These are phyloP conservation scores for Calophaca sinica DNA, from an alignment of 306 rosid species.

Conservation along the genomic window DNA sequence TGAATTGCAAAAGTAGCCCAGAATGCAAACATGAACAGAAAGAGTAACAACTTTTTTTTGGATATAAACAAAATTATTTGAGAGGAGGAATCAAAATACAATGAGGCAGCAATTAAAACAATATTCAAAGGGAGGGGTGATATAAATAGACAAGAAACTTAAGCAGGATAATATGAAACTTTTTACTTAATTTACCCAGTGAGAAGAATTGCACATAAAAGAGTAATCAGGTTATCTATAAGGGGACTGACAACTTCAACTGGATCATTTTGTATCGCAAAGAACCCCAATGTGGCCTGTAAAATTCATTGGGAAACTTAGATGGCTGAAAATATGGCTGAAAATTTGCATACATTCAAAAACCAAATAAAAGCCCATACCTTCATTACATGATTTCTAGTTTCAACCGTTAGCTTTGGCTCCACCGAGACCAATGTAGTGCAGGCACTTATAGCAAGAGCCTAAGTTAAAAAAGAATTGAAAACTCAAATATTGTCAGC, in stretches of 20 bases:
- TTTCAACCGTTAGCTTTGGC: conserved; percentile 94
- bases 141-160: conserved; percentile 19
- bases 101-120: conserved; percentile 5
- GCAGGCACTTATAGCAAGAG: conserved; percentile 96
- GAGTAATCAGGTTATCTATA: conserved; percentile 88
- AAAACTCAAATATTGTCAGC: conserved; percentile 37
- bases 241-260: conserved; percentile 79
- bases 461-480: conserved; percentile 55
- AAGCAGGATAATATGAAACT: conserved; percentile 29
- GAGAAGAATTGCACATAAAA: conserved; percentile 94
- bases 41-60: conserved; percentile 2
- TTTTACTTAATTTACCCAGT: conserved; percentile 67
- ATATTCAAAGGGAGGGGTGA: conserved; percentile 32
- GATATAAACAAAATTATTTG: conserved; percentile 1
- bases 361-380: conserved; percentile 53
- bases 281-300: conserved; percentile 98
- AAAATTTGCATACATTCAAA: conserved; percentile 25
- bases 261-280: conserved; percentile 94
- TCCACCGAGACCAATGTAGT: conserved; percentile 95
- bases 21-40: conserved; percentile 16
- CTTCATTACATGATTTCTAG: conserved; percentile 92
- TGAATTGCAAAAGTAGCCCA: conserved; percentile 22
- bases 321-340: conserved; percentile 23
- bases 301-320: conserved; percentile 50
- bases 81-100: conserved; percentile 28